phyloP scores from a whole-genome alignment of 257 asterid species.

The Solanum virginianum region DNA sequence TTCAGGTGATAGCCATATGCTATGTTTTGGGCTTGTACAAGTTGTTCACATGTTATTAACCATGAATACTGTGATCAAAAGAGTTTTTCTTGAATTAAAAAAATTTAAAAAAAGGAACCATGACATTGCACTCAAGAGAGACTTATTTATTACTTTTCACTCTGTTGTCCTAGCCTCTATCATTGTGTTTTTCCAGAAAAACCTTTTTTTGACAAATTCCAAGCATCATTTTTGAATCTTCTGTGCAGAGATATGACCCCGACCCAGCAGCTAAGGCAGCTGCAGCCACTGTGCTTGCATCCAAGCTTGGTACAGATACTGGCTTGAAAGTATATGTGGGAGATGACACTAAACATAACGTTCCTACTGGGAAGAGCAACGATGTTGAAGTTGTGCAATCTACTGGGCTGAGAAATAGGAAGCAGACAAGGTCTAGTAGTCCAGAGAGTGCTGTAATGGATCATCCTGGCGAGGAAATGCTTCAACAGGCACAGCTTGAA shows the following conservation, averaged over 20 bases:
- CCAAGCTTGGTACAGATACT: conserved; percentile 69
- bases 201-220: background rate
- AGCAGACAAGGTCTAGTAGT: conserved; percentile 24
- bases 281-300: conserved; percentile 68
- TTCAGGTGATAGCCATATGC: conserved; percentile 45
- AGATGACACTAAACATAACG: conserved; percentile 29
- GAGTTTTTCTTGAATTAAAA: background rate
- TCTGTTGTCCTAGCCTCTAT: background rate
- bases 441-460: conserved; percentile 11
- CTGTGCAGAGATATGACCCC: conserved; percentile 62
- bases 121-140: background rate
- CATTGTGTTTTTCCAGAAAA: background rate
- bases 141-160: background rate
- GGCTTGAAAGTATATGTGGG: conserved; percentile 51
- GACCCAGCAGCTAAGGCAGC: conserved; percentile 94
- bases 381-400: conserved; percentile 46
- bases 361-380: conserved; percentile 41
- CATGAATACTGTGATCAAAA: background rate
- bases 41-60: background rate
- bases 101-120: background rate
- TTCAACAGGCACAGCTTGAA: conserved; percentile 13
- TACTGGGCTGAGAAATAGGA: conserved; percentile 54
- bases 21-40: background rate
- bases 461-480: conserved; percentile 28
- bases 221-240: conserved; percentile 6